Evolutionary conservation across 116 monocot species (phyloP), one percentile per base, ranked within the genome.

Genomic region (Posidonia oceanica): DNA sequence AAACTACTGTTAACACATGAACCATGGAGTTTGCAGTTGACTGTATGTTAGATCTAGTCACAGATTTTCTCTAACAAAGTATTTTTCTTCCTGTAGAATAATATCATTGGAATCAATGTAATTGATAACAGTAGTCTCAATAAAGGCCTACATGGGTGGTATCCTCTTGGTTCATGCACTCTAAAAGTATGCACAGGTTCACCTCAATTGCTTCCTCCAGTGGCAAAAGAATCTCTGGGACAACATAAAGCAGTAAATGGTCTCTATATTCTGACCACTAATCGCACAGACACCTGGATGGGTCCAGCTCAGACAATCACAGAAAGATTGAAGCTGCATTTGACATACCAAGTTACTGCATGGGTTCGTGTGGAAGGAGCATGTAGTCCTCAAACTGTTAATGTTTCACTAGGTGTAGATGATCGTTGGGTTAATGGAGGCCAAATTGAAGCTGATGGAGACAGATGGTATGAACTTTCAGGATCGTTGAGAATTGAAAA

Each of bases 401-500:
- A 89, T 62, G 71, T 94, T 41, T 85, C 90, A 63, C 64, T 94
- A 71, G 73, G 59, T 68, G 85, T 94, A 22, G 90, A 87, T 57
- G 63, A 76, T 38, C 72, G 70, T 22, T 90, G 94, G 94, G 41
- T 93, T 67, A 93, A 88, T 76, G 89, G 86, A 3, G 89, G 89
- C 12, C 83, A 83, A 40, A 72, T 80, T 59, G 70, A 83, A 75
- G 94, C 80, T 38, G 67, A 74, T 14, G 72, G 72, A 65, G 80
- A 78, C 22, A 72, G 22, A 70, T 94, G 94, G 94, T 72, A 83
- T 64, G 90, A 87, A 74, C 36, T 94, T 55, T 63, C 72, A 66
- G 94, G 94, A 54, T 87, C 90, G 29, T 89, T 94, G 64, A 84
- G 90, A 78, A 65, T 90, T 69, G 94, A 94, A 69, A 85, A 81